Base-by-base conservation (phyloP, 805 yeast genomes). In the Pichia pseudocactophila region DNA sequence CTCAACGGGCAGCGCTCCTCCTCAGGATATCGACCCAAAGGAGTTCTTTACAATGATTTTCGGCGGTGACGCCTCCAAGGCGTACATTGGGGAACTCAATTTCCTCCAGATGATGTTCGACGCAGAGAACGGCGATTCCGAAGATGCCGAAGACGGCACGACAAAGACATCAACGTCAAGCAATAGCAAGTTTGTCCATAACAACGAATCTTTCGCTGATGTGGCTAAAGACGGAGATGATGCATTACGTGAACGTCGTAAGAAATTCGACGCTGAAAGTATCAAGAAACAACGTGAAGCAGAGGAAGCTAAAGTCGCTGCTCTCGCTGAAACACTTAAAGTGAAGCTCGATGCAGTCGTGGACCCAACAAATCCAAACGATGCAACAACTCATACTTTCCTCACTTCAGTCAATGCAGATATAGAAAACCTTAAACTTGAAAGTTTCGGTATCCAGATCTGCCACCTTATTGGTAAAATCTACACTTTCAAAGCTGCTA, bases 41-140 rank as follows among this genome's bases (percentile, higher is more conserved):
- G 87, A 80, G 55, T 78, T 79, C 52, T 81, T 80, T 57, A 69
- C 80, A 4, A 71, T 71, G 65, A 80, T 81, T 45, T 80, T 88
- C 62, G 96, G 96, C 36, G 96, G 96, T 38, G 95, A 83, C 43
- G 94, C 92, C 2, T 88, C 89, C 62, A 73, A 69, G 28, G 80
- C 81, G 38, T 81, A 88, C 71, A 85, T 90, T 53, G 98, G 98
- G 5, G 96, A 92, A 58, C 65, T 88, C 47, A 75, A 88, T 25
- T 69, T 89, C 58, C 62, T 92, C 56, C 78, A 76, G 53, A 94
- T 88, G 52, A 64, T 92, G 57, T 73, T 82, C 51, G 63, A 52
- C 44, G 57, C 43, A 36, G 50, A 45, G 45, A 57, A 44, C 15
- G 46, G 48, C n/a, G 40, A 34, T 4, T 71, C 66, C 19, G 85